Evolutionary conservation across 441 rosid genomes (phyloP), one percentile per base, ranked within the genome.

Genomic region (Arabidopsis lyrata): DNA sequence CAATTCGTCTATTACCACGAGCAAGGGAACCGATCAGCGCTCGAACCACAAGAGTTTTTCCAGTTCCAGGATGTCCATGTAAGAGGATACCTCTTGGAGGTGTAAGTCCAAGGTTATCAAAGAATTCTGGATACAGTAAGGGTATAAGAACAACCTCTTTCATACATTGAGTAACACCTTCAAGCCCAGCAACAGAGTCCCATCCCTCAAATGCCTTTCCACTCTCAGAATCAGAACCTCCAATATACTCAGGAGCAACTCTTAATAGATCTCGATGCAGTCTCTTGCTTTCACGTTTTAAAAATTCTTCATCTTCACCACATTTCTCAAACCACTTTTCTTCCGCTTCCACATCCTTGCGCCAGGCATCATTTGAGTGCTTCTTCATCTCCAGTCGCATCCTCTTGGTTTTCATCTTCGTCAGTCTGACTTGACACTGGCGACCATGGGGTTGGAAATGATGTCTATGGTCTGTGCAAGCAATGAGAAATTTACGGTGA

Each of bases 161-260:
- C 98, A 95, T 86, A 78, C 98, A 93, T 70, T 80, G 88, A 68
- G 95, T 87, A 63, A 93, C 99, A 84, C 86, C 88, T 78, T 90
- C 90, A 78, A 95, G 97, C 67, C 99, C 98, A 75, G 99, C 97
- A 83, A 95, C 98, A 77, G 99, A 95, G 76, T 93, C 99, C 98
- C 98, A 95, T 61, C 97, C 99, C 73, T 87, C 90, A 77, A 79
- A 87, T 66, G 68, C 76, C 81, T 85, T 88, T 73, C 83, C 88
- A 73, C 75, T 64, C 54, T 85, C 97, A 74, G 88, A 68, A 32
- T 84, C 83, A 53, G 88, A 63, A 52, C 99, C 98, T 55, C 99
- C 99, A 53, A 95, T 91, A 68, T 95, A 95, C 68, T 85, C 95
- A 70, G 99, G 98, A 61, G 98, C 87, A 78, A 95, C 93, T 89